phyloP scores from a whole-genome alignment of 23 red algal species.

The Gracilaria domingensis region DNA sequence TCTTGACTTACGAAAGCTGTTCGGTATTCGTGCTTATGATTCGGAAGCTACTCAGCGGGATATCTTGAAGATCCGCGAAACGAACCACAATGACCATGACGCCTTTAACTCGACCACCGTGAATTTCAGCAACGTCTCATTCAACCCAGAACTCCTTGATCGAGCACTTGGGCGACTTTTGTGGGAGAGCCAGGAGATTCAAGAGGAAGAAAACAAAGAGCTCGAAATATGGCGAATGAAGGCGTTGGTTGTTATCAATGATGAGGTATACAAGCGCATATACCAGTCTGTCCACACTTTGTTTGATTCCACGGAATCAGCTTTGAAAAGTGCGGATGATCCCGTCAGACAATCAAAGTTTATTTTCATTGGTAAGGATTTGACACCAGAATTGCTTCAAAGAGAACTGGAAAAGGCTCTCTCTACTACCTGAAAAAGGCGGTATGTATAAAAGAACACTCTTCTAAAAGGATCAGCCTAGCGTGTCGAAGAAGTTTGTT shows the following conservation, averaged over 20 bases:
- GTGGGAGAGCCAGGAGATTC: conserved; percentile 55
- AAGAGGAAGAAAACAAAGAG: conserved; percentile 1
- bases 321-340: conserved; percentile 5
- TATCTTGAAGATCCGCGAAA: neutral
- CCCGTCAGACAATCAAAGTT: conserved; percentile 26
- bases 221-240: conserved; percentile 81
- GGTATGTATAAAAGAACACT: no score
- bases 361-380: conserved; percentile 56
- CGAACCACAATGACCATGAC: conserved; percentile 10
- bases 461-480: no score
- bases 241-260: conserved; percentile 60
- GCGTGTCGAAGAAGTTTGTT: no score
- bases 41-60: conserved; percentile 2
- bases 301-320: conserved; percentile 48
- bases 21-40: conserved; percentile 65
- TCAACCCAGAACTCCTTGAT: conserved; percentile 25
- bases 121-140: conserved; percentile 11
- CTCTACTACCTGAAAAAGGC: no score
- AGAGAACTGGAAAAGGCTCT: conserved; percentile 40
- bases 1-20: conserved; percentile 39
- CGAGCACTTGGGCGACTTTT: conserved; percentile 56
- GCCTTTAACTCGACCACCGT: conserved; percentile 5
- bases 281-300: conserved; percentile 68
- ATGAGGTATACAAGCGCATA: conserved; percentile 30
- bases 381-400: neutral